These are phyloP conservation scores for Paralagenidium karlingii DNA, from an alignment of 352 stramenopile species.

Conservation along the genomic window DNA sequence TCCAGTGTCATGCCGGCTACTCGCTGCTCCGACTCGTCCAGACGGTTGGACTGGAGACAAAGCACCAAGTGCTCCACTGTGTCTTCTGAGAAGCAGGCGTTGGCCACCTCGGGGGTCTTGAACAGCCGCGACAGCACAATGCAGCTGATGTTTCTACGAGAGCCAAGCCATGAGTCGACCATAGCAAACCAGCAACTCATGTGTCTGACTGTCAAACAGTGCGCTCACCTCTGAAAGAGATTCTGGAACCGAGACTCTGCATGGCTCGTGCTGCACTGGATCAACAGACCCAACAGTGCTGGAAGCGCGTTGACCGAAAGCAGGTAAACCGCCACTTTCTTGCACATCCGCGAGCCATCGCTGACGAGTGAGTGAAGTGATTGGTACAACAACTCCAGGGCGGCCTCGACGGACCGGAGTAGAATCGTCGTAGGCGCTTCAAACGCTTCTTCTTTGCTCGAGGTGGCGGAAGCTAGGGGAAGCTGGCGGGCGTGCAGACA, in stretches of 20 bases:
- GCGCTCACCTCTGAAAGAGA: slow-evolving; percentile 20
- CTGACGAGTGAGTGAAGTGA: slow-evolving; percentile 29
- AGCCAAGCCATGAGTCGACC: background rate
- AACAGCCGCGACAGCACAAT: slow-evolving; percentile 45
- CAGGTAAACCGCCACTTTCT: slow-evolving; percentile 24
- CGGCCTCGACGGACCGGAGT: slow-evolving; percentile 13
- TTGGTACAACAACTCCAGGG: slow-evolving; percentile 29
- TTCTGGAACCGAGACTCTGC: slow-evolving; percentile 39
- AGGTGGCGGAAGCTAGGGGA: too few relatives aligned
- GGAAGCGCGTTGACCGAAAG: slow-evolving; percentile 22
- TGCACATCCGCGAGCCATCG: slow-evolving; percentile 7
- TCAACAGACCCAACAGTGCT: slow-evolving; percentile 32
- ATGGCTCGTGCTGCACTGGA: slow-evolving; percentile 33
- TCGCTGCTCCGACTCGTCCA: slow-evolving; percentile 46
- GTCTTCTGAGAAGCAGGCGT: slow-evolving; percentile 36
- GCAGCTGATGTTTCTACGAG: slow-evolving; percentile 64
- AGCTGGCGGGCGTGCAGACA: slow-evolving; percentile 34
- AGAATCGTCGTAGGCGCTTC: slow-evolving; percentile 12
- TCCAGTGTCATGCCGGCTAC: slow-evolving; percentile 11
- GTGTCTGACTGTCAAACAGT: too few relatives aligned
- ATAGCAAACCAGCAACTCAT: background rate
- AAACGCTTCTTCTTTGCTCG: too few relatives aligned
- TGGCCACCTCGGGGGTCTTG: slow-evolving; percentile 17
- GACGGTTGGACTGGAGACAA: slow-evolving; percentile 48
- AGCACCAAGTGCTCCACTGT: slow-evolving; percentile 55